Conservation (phyloP, 768 basidiomycete species). For the Imleria badia region DNA sequence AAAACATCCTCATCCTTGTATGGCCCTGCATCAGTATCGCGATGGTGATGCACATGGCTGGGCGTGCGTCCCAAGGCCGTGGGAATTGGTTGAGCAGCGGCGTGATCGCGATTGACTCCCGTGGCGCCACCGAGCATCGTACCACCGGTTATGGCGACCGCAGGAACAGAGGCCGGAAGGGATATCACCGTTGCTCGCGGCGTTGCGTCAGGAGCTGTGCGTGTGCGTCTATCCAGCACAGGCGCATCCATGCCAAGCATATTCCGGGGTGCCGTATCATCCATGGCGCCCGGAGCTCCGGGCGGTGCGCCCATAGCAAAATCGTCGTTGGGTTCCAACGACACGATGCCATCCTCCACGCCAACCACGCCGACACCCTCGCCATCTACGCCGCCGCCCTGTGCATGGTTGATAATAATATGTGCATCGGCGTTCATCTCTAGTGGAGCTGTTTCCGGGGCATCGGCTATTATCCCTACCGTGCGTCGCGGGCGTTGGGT, state of each 20-base stretch:
- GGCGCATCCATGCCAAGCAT: conserved; percentile 28
- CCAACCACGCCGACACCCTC: conserved; percentile 45
- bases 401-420: conserved; percentile 51
- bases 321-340: conserved; percentile 79
- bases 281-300: conserved; percentile 83
- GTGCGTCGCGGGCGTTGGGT: conserved; percentile 39
- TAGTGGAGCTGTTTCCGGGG: conserved; percentile 32
- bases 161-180: conserved; percentile 41
- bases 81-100: conserved; percentile 9
- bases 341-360: conserved; percentile 76
- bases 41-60: conserved; percentile 40
- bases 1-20: conserved; percentile 96
- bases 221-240: conserved; percentile 31
- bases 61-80: conserved; percentile 21
- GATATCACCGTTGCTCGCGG: conserved; percentile 62
- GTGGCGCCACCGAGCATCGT: conserved; percentile 12
- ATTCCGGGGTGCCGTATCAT: conserved; percentile 29
- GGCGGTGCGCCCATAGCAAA: conserved; percentile 90
- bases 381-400: conserved; percentile 37
- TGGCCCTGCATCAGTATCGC: conserved; percentile 52
- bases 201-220: conserved; percentile 55
- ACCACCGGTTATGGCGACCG: conserved; percentile 12
- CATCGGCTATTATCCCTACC: conserved; percentile 49
- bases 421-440: conserved; percentile 48
- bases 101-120: conserved; percentile 20